Base-by-base conservation (phyloP, 1,139 yeast species). In the Yamadazyma sp. region DNA sequence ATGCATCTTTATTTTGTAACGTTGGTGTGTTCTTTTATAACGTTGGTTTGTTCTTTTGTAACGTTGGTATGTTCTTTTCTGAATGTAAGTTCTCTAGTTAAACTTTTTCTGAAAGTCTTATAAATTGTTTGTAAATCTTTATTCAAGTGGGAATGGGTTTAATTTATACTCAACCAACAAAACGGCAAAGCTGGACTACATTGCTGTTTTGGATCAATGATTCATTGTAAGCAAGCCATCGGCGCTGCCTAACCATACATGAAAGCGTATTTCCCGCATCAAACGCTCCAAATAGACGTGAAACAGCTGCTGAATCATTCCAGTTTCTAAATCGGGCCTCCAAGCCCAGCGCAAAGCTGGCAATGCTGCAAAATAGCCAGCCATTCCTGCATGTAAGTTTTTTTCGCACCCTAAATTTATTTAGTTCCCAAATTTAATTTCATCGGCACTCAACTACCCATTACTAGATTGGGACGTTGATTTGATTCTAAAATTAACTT, bases 181-280 rank as follows among this genome's bases (percentile, higher is more conserved):
- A 4, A 14, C 16, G 4, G 10, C 12, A 11, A 7, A 6, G 29
- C 29, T 27, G 29, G 29, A 27, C 16, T 7, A 9, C 12, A 9
- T 27, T 27, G 12, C 29, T 27, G 20, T 20, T 12, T 27, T 27
- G 20, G 20, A 27, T 27, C 29, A 15, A 4, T 16, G 29, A 16
- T 16, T 27, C n/a, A 27, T 27, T 27, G 29, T 27, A 4, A 27
- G 29, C 29, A 27, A 27, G 29, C 29, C 29, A 14, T 27, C 29
- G 18, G 20, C 14, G 5, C 29, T 10, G n/a, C 16, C 6, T 6
- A n/a, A n/a, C n/a, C n/a, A n/a, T n/a, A 10, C 26, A 18, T 8
- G 21, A 18, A 18, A 9, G 20, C 29, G 29, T 27, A 27, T 15
- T 12, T 15, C 18, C 6, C 11, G 18, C 29, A 27, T 27, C 29